Evolutionary conservation across 768 basidiomycete genomes (phyloP), one percentile per base, ranked within the genome.

Genomic region (Serendipita sp.): DNA sequence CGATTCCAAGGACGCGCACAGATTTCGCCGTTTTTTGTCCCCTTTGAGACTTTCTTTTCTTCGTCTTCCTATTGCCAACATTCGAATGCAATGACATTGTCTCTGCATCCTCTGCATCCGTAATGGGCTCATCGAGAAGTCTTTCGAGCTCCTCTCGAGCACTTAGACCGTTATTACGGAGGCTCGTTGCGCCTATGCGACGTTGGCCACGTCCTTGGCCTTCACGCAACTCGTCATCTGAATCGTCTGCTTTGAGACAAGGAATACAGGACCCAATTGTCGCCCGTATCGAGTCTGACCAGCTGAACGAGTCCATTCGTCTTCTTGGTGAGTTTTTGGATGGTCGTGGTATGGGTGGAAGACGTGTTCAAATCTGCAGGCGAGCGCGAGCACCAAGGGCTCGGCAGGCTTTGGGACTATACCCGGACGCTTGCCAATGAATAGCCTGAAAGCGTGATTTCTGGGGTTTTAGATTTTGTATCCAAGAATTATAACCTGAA

Each of bases 71-170:
- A 2, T 65, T 51, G 28, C 80, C 82, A 3, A 82, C 72, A 69
- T 85, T 83, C 4, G 86, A 85, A 72, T 88, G 85, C 45, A 86
- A 70, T 1, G 85, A 87, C 62, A 86, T 77, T 24, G 79, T 78
- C 70, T 85, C 83, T 4, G 78, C 82, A 63, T 88, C 86, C 5
- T 75, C 74, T 66, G 81, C 81, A 2, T 66, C 47, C n/a, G 75
- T 76, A 56, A 74, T 73, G 48, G 67, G 67, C 71, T 80, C 79
- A 0, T 70, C 76, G n/a, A 82, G 75, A 56, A 82, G 76, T 41
- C 79, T 74, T 54, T 82, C 78, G 67, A 82, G 79, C 69, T 80
- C 79, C 69, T 75, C 71, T 0, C 76, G 68, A 28, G 56, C 56
- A 18, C 8, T 51, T 65, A 74, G 73, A 68, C 75, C 70, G 15